A percentile compares a stretch with the other conserved stretches of the same genome.
Evolutionary conservation across 345 rosid genomes (phyloP).

Genomic region (Euphorbia tirucalli): DNA sequence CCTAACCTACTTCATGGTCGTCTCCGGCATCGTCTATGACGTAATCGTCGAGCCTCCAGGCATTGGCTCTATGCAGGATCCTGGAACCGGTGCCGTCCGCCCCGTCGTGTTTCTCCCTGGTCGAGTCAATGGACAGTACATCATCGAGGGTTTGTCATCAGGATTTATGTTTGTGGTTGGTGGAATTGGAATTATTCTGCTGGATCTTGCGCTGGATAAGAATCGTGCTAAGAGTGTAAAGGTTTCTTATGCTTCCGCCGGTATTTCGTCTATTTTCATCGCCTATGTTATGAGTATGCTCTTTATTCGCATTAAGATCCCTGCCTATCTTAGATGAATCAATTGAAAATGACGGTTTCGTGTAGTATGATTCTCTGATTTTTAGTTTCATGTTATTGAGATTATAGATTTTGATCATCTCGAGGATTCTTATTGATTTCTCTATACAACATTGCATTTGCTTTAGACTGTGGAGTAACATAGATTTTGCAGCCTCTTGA

Average conservation of each 20-base stretch:
- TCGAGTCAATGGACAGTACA: conserved; percentile 93
- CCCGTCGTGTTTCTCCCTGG: conserved; percentile 93
- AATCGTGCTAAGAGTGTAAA: conserved; percentile 80
- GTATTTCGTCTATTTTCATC: conserved; percentile 60
- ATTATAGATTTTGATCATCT: background rate
- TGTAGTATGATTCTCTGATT: background rate
- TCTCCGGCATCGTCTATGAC: conserved; percentile 90
- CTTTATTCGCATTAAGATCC: conserved; percentile 96
- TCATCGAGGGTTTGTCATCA: conserved; percentile 94
- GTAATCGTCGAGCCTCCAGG: conserved; percentile 97
- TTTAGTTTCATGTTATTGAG: background rate
- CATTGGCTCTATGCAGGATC: conserved; percentile 92
- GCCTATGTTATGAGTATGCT: conserved; percentile 94
- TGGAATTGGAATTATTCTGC: conserved; percentile 71
- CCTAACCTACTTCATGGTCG: conserved; percentile 93
- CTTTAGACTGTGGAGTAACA: background rate
- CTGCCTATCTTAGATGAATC: conserved; percentile 72
- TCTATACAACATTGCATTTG: background rate
- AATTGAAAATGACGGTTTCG: background rate
- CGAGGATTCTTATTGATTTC: background rate
- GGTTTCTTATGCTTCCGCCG: conserved; percentile 76
- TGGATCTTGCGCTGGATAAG: conserved; percentile 89
- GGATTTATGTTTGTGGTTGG: conserved; percentile 96
- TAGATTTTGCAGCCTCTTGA: background rate
- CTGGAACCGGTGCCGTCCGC: conserved; percentile 72